phyloP scores from a whole-genome alignment of 352 stramenopile genomes.

The Blastocystis sp. region DNA sequence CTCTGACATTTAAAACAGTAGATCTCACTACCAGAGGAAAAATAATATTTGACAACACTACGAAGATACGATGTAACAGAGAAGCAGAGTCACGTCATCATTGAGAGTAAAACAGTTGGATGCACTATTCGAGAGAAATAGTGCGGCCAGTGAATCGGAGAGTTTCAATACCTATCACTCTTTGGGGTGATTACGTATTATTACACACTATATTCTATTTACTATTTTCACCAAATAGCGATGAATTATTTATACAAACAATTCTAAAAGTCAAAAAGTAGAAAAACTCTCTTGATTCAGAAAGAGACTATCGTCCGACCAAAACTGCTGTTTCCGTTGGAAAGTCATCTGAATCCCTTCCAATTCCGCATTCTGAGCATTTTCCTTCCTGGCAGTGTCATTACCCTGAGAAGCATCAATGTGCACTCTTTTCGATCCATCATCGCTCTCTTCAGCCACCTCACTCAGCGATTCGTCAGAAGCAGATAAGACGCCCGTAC shows the following conservation, averaged over 20 bases:
- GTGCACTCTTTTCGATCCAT: not conserved
- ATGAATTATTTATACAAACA: not conserved
- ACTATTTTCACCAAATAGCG: not conserved
- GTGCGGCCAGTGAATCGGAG: not conserved
- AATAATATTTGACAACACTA: slow-evolving; percentile 42
- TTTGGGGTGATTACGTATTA: not conserved
- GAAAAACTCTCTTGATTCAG: not conserved
- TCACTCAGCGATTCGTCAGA: not conserved
- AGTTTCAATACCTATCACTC: not conserved
- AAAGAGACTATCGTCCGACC: not conserved
- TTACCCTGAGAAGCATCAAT: not conserved
- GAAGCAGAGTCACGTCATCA: not conserved
- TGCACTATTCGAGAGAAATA: not conserved
- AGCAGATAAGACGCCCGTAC: not conserved
- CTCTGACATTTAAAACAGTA: not conserved
- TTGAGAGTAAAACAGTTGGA: not conserved
- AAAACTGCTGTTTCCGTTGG: not conserved
- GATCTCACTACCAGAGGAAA: not conserved
- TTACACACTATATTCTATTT: not conserved
- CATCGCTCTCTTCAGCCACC: not conserved
- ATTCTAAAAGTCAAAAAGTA: not conserved
- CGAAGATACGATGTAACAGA: not conserved
- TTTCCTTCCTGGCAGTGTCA: not conserved
- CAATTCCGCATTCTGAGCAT: not conserved
- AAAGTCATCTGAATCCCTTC: not conserved